Percentiles rank a stretch among this genome's conserved stretches.
phyloP scores from a whole-genome alignment of 306 rosid species.

The Notholithocarpus densiflorus region DNA sequence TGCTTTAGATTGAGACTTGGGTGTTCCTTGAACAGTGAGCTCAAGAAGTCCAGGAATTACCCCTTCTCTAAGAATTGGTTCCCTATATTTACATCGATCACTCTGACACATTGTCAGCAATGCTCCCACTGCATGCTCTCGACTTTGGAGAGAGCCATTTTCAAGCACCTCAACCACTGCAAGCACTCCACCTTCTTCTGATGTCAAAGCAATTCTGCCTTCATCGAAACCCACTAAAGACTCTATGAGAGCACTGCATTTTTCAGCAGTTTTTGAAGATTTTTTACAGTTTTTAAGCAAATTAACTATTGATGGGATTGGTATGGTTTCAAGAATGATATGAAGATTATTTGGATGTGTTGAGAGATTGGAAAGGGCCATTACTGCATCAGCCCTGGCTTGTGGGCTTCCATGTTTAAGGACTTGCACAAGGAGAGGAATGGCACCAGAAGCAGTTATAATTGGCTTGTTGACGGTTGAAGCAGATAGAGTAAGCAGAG shows the following conservation, averaged over 20 bases:
- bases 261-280: constrained; percentile 86
- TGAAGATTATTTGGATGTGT: constrained; percentile 54
- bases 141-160: constrained; percentile 76
- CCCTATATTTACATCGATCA: constrained; percentile 80
- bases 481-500: constrained; percentile 90
- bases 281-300: constrained; percentile 73
- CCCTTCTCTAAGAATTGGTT: constrained; percentile 88
- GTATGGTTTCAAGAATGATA: constrained; percentile 57
- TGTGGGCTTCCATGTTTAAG: constrained; percentile 74
- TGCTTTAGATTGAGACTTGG: constrained; percentile 82
- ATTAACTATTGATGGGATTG: constrained; percentile 57
- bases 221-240: constrained; percentile 68
- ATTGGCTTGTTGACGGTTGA: constrained; percentile 76
- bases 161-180: constrained; percentile 94
- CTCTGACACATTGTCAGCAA: constrained; percentile 81
- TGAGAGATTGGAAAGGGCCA: constrained; percentile 96
- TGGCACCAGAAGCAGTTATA: constrained; percentile 73
- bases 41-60: constrained; percentile 97
- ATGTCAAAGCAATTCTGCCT: constrained; percentile 67
- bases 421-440: constrained; percentile 81
- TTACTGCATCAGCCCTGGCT: constrained; percentile 85
- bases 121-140: constrained; percentile 87
- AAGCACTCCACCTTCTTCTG: constrained; percentile 88
- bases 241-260: constrained; percentile 84
- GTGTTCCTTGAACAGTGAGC: constrained; percentile 95